A percentile compares a stretch with the other conserved stretches of the same genome.
Evolutionary conservation across 2,329 filamentous ascomycete species (phyloP).

Genomic region (Aspergillus fumigatiaffinis): DNA sequence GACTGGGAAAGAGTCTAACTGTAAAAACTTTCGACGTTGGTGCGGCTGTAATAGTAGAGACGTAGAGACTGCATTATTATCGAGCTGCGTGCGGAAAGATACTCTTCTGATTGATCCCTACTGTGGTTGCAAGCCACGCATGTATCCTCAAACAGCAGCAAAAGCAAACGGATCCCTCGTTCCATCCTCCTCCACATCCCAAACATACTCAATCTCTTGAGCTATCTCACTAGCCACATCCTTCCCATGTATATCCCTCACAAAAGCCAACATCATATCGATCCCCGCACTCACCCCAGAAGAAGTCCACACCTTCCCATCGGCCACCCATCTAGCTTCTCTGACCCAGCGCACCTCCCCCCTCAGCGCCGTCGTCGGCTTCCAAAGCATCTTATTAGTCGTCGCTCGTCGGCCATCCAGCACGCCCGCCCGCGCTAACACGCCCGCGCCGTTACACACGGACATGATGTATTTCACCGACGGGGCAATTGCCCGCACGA

Average conservation of each 20-base stretch:
- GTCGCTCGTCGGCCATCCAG: slow-evolving; percentile 5
- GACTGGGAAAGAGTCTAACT: too few relatives aligned
- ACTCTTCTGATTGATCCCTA: too few relatives aligned
- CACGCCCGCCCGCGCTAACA: slow-evolving; percentile 4
- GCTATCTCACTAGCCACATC: slow-evolving; percentile 49
- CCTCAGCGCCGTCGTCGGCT: not conserved
- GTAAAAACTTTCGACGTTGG: too few relatives aligned
- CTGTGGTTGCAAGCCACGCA: too few relatives aligned
- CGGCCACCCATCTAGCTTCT: slow-evolving; percentile 30
- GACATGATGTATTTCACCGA: not conserved
- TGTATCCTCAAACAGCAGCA: not conserved
- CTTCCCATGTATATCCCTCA: slow-evolving; percentile 52
- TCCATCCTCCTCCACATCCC: slow-evolving; percentile 45
- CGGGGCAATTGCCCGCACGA: not conserved
- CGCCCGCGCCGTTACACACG: not conserved
- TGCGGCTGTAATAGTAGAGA: too few relatives aligned
- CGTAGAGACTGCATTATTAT: too few relatives aligned
- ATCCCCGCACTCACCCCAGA: slow-evolving; percentile 63
- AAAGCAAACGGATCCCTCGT: slow-evolving; percentile 53
- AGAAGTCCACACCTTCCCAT: slow-evolving; percentile 64
- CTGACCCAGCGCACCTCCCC: slow-evolving; percentile 1
- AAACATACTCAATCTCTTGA: slow-evolving; percentile 55
- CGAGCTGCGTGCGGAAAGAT: too few relatives aligned
- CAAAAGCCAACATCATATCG: slow-evolving; percentile 57
- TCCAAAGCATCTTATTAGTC: slow-evolving; percentile 8